Evolutionary conservation across 257 asterid genomes (phyloP), one percentile per base, ranked within the genome.

Genomic region (Nemophila menziesii): DNA sequence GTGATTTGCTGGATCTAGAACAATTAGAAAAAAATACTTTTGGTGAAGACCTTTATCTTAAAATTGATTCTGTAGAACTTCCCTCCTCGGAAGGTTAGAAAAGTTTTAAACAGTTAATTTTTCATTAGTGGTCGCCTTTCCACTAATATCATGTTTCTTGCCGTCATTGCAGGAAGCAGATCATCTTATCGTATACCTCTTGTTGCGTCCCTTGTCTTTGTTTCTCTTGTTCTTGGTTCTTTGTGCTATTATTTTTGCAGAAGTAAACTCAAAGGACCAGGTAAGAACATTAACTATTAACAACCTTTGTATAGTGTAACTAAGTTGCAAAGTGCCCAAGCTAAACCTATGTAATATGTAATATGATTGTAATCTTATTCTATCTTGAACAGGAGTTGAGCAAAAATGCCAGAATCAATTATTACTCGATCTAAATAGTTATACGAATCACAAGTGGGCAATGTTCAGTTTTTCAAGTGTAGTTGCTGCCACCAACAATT

Each of bases 391-490:
- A 29, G 36, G 36, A 13, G 36, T 2, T 29, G 12, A 29, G 1
- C 5, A 7, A 29, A 29, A 29, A 29, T 1, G 12, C 12, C 36
- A 29, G 36, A 7, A 29, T 7, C 9, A 7, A 13, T 29, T 29
- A 29, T 13, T 2, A 2, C 36, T 29, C 12, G 36, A 29, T 29
- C 9, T 29, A 29, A 29, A 29, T 7, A 7, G 36, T 5, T 10
- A 29, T 5, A 56, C 13, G 10, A 46, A 49, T 2, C 24, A 26
- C 5, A 57, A 65, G 3, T 20, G 54, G 51, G 43, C 60, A 10
- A 38, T 54, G 41, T 58, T 48, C 22, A 42, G 53, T 39, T 55
- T 56, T 40, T 43, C 51, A 22, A 54, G 49, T 48, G 26, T 65
- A 43, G 33, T 22, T 5, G 38, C 52, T 3, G 54, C 55, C 11